Evolutionary conservation across 2,329 filamentous ascomycete species (phyloP), one percentile per base, ranked within the genome.

Genomic region (Diplocarpon mali): DNA sequence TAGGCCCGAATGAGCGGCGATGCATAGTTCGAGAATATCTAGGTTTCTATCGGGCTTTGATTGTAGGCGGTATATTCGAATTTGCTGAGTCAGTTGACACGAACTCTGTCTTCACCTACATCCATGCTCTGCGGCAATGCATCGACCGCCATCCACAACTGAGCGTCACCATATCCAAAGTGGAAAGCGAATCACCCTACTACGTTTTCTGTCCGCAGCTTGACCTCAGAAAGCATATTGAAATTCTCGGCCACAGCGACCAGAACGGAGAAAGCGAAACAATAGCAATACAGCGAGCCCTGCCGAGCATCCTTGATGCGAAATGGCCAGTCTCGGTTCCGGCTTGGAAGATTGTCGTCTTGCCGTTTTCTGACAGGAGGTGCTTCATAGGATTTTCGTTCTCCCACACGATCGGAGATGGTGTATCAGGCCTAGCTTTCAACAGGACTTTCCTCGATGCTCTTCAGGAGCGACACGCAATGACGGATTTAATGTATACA

Each of bases 21-120:
- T 42, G 40, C 27, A 14, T 42, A 29, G 40, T 11, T 11, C 40
- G 40, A 35, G 40, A 42, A 36, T 35, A 24, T 30, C 40, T 36
- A 11, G 32, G 40, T 1, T 42, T 42, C 16, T 42, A 42, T 24
- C 31, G 40, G 13, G 15, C 40, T 35, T 32, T 36, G 3, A 15
- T 36, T 15, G 40, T 42, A 2, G 40, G 40, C 13, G 40, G 40
- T n/a, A 36, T 42, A 20, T 42, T 29, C 12, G 40, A 42, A 3
- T 42, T 42, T 12, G 10, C 17, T 15, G 35, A 36, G 14, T 14
- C 40, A 29, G 40, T 36, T n/a, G 40, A 36, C 14, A 36, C 28
- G 1, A 20, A 13, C 5, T 42, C 40, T 20, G 17, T 36, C 20
- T 36, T 20, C 14, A 35, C 32, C 2, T 42, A 36, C 40, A 36